Evolutionary conservation across 192 early-diverging fungal species (phyloP).

Genomic region (Mortierella hygrophila): DNA sequence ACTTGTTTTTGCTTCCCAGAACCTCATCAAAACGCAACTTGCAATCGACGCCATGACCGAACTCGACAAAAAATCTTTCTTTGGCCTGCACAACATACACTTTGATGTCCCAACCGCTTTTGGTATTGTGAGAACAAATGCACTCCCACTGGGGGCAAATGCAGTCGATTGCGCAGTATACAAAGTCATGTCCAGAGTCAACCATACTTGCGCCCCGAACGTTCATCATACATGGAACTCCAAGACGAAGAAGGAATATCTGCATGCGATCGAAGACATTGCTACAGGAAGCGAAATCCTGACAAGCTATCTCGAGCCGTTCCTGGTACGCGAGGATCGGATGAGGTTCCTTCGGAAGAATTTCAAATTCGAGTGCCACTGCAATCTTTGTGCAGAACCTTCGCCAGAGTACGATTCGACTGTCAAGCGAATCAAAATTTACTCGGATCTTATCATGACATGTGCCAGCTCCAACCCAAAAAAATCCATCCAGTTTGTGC

Average conservation of each 20-base stretch:
- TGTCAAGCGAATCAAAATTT: slow-evolving; percentile 14
- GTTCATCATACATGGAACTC: slow-evolving; percentile 24
- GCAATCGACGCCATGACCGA: slow-evolving; percentile 17
- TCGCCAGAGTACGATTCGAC: slow-evolving; percentile 18
- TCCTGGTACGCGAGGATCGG: slow-evolving; percentile 6
- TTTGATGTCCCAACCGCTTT: slow-evolving; percentile 5
- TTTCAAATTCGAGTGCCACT: slow-evolving; percentile 27
- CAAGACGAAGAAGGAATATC: slow-evolving; percentile 20
- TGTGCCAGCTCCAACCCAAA: slow-evolving; percentile 16
- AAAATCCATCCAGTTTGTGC: slow-evolving; percentile 24
- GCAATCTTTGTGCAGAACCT: slow-evolving; percentile 12
- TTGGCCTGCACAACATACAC: slow-evolving; percentile 19
- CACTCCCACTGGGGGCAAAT: slow-evolving; percentile 20
- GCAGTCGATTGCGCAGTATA: slow-evolving; percentile 16
- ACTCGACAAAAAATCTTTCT: slow-evolving; percentile 13
- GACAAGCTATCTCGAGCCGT: slow-evolving; percentile 21
- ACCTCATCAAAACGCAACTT: neutral
- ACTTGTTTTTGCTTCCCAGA: slow-evolving; percentile 9
- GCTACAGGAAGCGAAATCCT: slow-evolving; percentile 20
- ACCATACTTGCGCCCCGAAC: slow-evolving; percentile 26
- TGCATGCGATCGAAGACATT: slow-evolving; percentile 26
- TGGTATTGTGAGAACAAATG: slow-evolving; percentile 25
- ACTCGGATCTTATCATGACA: slow-evolving; percentile 24
- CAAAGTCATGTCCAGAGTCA: slow-evolving; percentile 25
- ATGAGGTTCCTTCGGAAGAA: slow-evolving; percentile 7